Conservation (phyloP, 805 yeast species). For the Metschnikowia continentalis region DNA sequence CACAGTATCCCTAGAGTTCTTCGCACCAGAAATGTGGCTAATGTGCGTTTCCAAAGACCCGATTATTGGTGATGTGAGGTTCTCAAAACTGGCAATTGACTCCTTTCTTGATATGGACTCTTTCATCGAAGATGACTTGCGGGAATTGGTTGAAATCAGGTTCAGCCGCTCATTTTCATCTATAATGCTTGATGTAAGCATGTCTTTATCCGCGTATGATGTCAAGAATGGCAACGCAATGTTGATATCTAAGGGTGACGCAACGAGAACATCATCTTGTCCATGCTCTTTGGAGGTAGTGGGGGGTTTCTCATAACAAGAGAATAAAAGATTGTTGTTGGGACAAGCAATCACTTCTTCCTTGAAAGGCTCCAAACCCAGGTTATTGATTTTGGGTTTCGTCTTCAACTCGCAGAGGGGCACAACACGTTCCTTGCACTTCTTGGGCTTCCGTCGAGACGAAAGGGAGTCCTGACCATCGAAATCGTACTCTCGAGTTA, state of each 20-base stretch:
- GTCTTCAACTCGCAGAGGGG: constrained; percentile 64
- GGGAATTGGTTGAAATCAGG: not conserved
- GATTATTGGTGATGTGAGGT: constrained; percentile 30
- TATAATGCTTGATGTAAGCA: constrained; percentile 19
- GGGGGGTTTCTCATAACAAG: constrained; percentile 42
- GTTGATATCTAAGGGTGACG: constrained; percentile 41
- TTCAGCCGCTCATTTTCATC: constrained; percentile 7
- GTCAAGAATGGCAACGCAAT: constrained; percentile 43
- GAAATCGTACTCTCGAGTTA: constrained; percentile 51
- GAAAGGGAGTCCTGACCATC: constrained; percentile 28
- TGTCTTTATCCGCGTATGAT: constrained; percentile 30
- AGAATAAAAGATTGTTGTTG: constrained; percentile 58
- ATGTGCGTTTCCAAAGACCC: constrained; percentile 40
- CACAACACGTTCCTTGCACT: constrained; percentile 45
- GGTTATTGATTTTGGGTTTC: constrained; percentile 33
- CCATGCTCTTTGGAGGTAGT: not conserved
- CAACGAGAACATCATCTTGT: constrained; percentile 26
- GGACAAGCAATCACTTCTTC: constrained; percentile 59
- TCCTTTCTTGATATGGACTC: constrained; percentile 21
- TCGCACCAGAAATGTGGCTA: constrained; percentile 19
- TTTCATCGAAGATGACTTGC: constrained; percentile 20
- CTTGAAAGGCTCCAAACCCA: constrained; percentile 43
- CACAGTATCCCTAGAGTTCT: constrained; percentile 5
- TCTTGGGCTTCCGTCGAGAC: constrained; percentile 4
- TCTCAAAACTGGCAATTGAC: constrained; percentile 7